Conservation (phyloP, 1,284 basidiomycete genomes). For the Ganoderma sp. region DNA sequence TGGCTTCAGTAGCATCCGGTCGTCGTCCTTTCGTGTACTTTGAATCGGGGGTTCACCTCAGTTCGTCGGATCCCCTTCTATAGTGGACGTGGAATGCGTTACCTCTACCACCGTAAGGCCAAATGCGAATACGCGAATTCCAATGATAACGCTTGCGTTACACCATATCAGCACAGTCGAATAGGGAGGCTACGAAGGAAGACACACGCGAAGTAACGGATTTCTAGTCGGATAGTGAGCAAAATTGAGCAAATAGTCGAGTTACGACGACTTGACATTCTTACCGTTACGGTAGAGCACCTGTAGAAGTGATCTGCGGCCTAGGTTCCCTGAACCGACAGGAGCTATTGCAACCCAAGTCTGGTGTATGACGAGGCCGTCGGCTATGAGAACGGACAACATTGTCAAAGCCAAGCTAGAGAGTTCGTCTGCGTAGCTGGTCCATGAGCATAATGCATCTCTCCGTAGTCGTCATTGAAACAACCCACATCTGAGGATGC, state of each 20-base stretch:
- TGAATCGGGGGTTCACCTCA: neutral
- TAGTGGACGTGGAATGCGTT: neutral
- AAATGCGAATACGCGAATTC: neutral
- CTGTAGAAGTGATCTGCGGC: neutral
- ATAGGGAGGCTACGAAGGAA: neutral
- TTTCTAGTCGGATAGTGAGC: neutral
- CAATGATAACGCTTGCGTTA: neutral
- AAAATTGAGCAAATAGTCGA: neutral
- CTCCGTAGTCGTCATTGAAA: neutral
- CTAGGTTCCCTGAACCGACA: neutral
- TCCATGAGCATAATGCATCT: neutral
- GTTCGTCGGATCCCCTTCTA: neutral
- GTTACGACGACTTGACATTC: neutral
- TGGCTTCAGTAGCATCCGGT: neutral
- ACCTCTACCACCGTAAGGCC: neutral
- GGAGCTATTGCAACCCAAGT: conserved; percentile 1
- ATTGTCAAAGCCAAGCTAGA: neutral
- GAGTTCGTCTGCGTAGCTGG: neutral
- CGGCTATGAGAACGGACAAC: neutral
- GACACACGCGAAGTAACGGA: neutral
- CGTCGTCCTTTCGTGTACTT: neutral
- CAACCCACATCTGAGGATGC: neutral
- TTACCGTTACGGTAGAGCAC: neutral
- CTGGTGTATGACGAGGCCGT: neutral
- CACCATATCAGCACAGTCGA: neutral